Conservation (phyloP, 176 grass and related monocot species). For the Carex cristatella region DNA sequence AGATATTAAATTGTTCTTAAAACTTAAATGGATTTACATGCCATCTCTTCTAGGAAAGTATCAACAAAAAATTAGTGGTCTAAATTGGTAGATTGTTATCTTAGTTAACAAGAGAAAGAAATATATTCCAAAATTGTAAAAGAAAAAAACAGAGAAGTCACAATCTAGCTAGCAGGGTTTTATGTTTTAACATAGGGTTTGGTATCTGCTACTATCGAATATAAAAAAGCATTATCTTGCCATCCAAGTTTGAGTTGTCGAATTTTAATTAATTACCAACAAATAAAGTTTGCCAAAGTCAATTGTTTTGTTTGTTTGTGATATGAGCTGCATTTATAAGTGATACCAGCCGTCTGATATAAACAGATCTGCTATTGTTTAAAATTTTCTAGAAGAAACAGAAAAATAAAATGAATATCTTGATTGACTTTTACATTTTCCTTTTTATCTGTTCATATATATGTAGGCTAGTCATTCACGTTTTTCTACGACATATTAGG, state of each 20-base stretch:
- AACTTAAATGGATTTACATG: background rate
- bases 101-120: background rate
- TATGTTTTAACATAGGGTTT: background rate
- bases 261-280: background rate
- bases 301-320: background rate
- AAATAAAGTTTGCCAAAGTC: background rate
- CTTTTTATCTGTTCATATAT: background rate
- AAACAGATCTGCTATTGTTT: background rate
- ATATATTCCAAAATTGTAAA: background rate
- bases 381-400: background rate
- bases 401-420: background rate
- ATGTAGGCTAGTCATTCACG: background rate
- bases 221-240: background rate
- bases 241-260: background rate
- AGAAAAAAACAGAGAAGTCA: background rate
- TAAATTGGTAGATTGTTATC: background rate
- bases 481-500: background rate
- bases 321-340: background rate
- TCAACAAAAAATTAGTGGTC: background rate
- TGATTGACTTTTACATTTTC: background rate
- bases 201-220: constrained; percentile 5
- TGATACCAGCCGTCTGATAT: background rate
- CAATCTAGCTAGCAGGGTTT: background rate
- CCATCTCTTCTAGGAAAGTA: background rate
- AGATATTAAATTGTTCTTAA: background rate